Percentiles rank a stretch among this genome's conserved stretches.
Evolutionary conservation across 139 green algal species (phyloP).

Genomic region (Penium margaritaceum): DNA sequence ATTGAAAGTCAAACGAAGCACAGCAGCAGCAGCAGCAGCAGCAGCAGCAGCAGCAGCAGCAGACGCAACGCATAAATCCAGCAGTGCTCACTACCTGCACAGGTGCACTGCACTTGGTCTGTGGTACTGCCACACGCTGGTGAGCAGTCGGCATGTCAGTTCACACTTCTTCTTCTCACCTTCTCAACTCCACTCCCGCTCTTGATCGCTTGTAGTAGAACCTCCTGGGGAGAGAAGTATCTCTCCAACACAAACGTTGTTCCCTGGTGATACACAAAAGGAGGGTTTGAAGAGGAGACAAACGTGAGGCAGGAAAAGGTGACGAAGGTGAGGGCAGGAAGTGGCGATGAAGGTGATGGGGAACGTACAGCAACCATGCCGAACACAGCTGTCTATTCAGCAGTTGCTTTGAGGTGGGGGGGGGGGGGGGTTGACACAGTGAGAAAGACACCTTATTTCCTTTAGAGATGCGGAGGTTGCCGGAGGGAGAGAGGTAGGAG

Average conservation of each 20-base stretch:
- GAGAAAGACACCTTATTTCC: conserved; percentile 46
- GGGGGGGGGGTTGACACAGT: neutral
- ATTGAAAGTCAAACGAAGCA: neutral
- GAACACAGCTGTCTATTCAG: too few relatives aligned
- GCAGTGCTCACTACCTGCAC: neutral
- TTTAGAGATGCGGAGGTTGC: conserved; percentile 37
- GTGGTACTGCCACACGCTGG: neutral
- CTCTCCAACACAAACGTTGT: conserved; percentile 47
- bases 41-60: neutral
- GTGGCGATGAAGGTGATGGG: neutral
- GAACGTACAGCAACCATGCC: too few relatives aligned
- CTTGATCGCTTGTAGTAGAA: conserved; percentile 24
- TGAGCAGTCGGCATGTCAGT: neutral
- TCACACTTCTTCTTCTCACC: neutral
- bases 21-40: neutral
- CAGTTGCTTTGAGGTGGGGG: neutral
- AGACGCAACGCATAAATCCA: neutral
- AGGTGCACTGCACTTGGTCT: neutral
- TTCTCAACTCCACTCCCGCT: conserved; percentile 15
- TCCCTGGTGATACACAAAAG: conserved; percentile 13
- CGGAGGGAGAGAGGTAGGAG: conserved; percentile 39
- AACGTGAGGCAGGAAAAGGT: neutral
- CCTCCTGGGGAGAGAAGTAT: neutral
- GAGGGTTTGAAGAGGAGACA: neutral
- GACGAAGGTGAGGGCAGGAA: neutral